Percentiles rank a stretch among this genome's conserved stretches.
phyloP scores from a whole-genome alignment of 192 early-diverging fungal genomes.

The Chytriomyces sp. region DNA sequence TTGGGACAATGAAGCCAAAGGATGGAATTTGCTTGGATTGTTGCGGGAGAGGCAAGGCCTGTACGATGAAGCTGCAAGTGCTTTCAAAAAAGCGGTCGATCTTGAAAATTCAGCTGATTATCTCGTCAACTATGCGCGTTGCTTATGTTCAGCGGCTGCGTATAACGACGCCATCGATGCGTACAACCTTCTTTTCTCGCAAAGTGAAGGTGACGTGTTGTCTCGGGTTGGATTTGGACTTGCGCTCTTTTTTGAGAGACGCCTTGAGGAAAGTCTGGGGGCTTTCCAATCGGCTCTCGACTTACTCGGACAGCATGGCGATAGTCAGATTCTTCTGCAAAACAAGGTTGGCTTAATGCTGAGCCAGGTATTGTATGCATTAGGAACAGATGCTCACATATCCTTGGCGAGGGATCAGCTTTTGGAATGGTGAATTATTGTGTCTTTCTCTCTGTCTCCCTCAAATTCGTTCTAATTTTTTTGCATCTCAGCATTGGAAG shows the following conservation, averaged over 20 bases:
- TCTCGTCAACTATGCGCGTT: slow-evolving; percentile 73
- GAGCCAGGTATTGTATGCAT: slow-evolving; percentile 87
- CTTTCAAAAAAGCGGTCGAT: slow-evolving; percentile 61
- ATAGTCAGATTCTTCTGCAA: slow-evolving; percentile 53
- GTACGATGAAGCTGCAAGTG: slow-evolving; percentile 68
- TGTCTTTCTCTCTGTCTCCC: slow-evolving; percentile 17
- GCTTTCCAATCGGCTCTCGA: slow-evolving; percentile 77
- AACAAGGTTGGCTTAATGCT: slow-evolving; percentile 75
- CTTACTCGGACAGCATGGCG: slow-evolving; percentile 48
- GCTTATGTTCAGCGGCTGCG: slow-evolving; percentile 64
- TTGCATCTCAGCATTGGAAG: slow-evolving; percentile 54
- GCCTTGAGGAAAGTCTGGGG: slow-evolving; percentile 69
- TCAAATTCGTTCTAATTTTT: slow-evolving; percentile 1
- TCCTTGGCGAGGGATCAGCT: slow-evolving; percentile 80
- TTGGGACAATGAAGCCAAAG: slow-evolving; percentile 57
- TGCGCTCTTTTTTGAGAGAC: slow-evolving; percentile 74
- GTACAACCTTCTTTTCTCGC: slow-evolving; percentile 50
- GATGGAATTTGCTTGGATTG: slow-evolving; percentile 74
- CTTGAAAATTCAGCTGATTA: slow-evolving; percentile 31
- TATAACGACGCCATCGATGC: slow-evolving; percentile 64
- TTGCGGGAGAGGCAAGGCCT: slow-evolving; percentile 76
- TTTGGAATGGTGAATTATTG: slow-evolving; percentile 61
- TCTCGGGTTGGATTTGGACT: slow-evolving; percentile 67
- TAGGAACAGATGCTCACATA: slow-evolving; percentile 79
- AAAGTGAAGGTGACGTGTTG: slow-evolving; percentile 27